phyloP scores from a whole-genome alignment of 2,329 filamentous ascomycete species.

The Trichophyton simii region DNA sequence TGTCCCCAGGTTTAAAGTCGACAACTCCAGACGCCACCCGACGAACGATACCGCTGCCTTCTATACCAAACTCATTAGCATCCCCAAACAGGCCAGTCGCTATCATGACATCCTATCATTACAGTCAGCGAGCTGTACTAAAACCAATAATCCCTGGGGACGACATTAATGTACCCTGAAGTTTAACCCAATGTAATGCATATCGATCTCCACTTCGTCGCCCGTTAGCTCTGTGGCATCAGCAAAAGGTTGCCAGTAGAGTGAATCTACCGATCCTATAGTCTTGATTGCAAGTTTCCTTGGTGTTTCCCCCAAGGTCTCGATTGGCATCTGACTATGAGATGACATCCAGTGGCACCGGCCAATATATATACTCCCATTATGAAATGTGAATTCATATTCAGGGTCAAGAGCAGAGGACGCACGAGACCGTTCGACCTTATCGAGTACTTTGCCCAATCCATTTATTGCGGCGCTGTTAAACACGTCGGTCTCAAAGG shows the following conservation, averaged over 20 bases:
- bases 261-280: background rate
- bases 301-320: background rate
- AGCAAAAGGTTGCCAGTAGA: background rate
- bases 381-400: background rate
- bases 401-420: background rate
- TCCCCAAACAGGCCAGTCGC: background rate
- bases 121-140: background rate
- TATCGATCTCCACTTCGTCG: slow-evolving; percentile 20
- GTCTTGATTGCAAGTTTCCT: background rate
- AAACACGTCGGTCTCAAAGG: slow-evolving; percentile 3
- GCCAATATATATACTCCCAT: background rate
- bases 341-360: background rate
- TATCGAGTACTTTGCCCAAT: background rate
- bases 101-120: background rate
- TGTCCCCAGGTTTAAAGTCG: slow-evolving; percentile 11
- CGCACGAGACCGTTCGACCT: background rate
- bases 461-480: background rate
- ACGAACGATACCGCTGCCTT: slow-evolving; percentile 10
- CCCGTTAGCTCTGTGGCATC: background rate
- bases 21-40: slow-evolving; percentile 3
- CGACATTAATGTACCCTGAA: slow-evolving; percentile 11
- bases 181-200: slow-evolving; percentile 23
- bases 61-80: slow-evolving; percentile 5
- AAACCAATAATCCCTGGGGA: background rate
- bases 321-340: background rate